Conservation (phyloP, 129 eudicot genomes). For the Escallonia rubra region DNA sequence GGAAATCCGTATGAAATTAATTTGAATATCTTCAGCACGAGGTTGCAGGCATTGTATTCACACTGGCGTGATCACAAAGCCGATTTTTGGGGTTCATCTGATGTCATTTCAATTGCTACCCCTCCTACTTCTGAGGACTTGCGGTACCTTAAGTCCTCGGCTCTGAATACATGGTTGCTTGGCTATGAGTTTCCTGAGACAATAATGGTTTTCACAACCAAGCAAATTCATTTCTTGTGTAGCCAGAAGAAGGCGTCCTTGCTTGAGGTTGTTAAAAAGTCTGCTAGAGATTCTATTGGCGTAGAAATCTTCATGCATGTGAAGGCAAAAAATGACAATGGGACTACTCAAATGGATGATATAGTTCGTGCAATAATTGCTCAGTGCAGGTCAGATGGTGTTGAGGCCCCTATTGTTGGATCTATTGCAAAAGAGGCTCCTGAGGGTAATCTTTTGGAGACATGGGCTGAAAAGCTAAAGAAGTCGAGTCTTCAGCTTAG, state of each 20-base stretch:
- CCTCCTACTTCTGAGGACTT: slow-evolving; percentile 63
- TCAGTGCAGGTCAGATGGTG: slow-evolving; percentile 10
- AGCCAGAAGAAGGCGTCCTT: slow-evolving; percentile 55
- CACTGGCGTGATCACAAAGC: slow-evolving; percentile 44
- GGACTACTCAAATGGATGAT: slow-evolving; percentile 39
- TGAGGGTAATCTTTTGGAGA: slow-evolving; percentile 54
- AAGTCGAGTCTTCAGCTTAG: slow-evolving; percentile 22
- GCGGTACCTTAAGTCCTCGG: slow-evolving; percentile 60
- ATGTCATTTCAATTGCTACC: slow-evolving; percentile 50
- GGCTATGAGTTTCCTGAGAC: slow-evolving; percentile 77
- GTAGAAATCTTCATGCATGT: slow-evolving; percentile 57
- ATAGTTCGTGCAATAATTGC: slow-evolving; percentile 29
- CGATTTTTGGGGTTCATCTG: slow-evolving; percentile 51
- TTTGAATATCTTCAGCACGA: slow-evolving; percentile 19
- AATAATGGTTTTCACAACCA: slow-evolving; percentile 53
- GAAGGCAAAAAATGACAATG: slow-evolving; percentile 48
- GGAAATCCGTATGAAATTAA: slow-evolving; percentile 40
- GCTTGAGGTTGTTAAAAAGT: slow-evolving; percentile 37
- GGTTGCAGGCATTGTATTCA: slow-evolving; percentile 42
- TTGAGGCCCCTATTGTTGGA: slow-evolving; percentile 40
- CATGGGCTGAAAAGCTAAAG: slow-evolving; percentile 43
- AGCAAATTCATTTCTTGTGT: slow-evolving; percentile 65
- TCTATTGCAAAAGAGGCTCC: slow-evolving; percentile 50
- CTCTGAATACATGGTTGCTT: slow-evolving; percentile 59
- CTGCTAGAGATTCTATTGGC: slow-evolving; percentile 50